A percentile compares a stretch with the other conserved stretches of the same genome.
These are phyloP conservation scores for Exutisphaerella laricina DNA, from an alignment of 2,329 filamentous ascomycete genomes.

Conservation along the genomic window DNA sequence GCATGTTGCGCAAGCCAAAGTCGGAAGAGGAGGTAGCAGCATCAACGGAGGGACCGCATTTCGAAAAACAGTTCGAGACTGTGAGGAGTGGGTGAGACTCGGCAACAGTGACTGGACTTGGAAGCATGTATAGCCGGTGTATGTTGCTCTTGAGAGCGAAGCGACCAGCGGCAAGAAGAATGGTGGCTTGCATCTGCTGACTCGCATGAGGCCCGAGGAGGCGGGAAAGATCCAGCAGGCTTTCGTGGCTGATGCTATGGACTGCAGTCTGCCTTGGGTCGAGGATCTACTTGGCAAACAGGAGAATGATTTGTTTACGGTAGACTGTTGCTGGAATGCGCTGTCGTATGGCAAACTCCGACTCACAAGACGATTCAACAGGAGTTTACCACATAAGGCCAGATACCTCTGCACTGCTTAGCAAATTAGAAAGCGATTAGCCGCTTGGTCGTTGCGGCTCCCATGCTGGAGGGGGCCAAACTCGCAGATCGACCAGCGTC, in stretches of 20 bases:
- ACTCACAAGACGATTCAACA: no score
- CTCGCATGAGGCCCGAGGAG: slow-evolving; percentile 3
- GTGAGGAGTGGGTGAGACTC: slow-evolving; percentile 53
- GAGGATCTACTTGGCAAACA: no score
- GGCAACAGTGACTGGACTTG: slow-evolving; percentile 57
- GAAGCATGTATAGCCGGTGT: slow-evolving; percentile 32
- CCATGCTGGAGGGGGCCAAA: no score
- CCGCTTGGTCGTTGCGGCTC: no score
- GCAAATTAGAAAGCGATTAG: no score
- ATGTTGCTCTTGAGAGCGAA: slow-evolving; percentile 6
- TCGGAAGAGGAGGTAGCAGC: slow-evolving; percentile 23
- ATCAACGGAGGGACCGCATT: slow-evolving; percentile 31
- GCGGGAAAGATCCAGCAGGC: slow-evolving; percentile 9
- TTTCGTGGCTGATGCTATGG: slow-evolving; percentile 7
- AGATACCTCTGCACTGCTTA: no score
- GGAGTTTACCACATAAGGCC: no score
- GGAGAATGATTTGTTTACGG: no score
- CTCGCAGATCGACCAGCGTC: no score
- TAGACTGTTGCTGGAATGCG: no score
- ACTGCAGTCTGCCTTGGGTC: slow-evolving; percentile 6
- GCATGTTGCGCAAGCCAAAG: slow-evolving; percentile 11
- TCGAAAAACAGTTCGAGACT: slow-evolving; percentile 45
- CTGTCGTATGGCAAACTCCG: no score
- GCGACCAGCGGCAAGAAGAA: neutral
- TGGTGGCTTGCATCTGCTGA: slow-evolving; percentile 5